Percentiles rank a stretch among this genome's conserved stretches.
These are phyloP conservation scores for Coemansia sp. DNA, from an alignment of 192 early-diverging fungal genomes.

Conservation along the genomic window DNA sequence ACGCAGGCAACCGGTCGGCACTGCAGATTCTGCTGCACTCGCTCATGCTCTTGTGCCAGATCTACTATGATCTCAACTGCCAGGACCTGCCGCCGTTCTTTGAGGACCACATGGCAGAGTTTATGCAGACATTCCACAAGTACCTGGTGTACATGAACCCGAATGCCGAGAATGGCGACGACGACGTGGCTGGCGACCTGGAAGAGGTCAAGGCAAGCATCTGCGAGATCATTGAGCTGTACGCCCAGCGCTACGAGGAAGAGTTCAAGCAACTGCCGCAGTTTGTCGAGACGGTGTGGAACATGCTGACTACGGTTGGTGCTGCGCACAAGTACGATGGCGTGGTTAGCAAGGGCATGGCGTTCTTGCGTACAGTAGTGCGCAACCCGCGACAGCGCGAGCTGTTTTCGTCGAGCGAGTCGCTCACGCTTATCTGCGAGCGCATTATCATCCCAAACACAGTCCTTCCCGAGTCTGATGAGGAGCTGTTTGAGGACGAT, in stretches of 20 bases:
- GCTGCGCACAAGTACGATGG: constrained; percentile 74
- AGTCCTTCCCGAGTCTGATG: constrained; percentile 77
- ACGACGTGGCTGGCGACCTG: constrained; percentile 77
- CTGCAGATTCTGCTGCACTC: constrained; percentile 72
- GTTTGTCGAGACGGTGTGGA: constrained; percentile 89
- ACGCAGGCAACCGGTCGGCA: constrained; percentile 59
- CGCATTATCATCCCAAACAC: constrained; percentile 93
- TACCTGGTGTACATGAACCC: constrained; percentile 84
- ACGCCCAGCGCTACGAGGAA: constrained; percentile 87
- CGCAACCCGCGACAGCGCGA: constrained; percentile 65
- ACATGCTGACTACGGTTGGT: constrained; percentile 73
- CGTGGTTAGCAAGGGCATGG: constrained; percentile 86
- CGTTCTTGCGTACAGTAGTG: constrained; percentile 85
- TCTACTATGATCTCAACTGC: constrained; percentile 93
- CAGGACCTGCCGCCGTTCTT: constrained; percentile 98
- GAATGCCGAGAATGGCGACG: constrained; percentile 64
- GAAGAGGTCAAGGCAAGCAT: constrained; percentile 92
- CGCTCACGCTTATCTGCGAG: constrained; percentile 80
- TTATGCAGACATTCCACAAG: constrained; percentile 82
- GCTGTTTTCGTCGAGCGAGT: constrained; percentile 71
- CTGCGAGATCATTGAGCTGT: constrained; percentile 89
- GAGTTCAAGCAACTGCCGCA: constrained; percentile 74
- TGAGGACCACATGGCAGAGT: constrained; percentile 82
- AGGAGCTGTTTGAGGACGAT: constrained; percentile 96
- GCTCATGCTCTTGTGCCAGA: constrained; percentile 75